Evolutionary conservation across 2,329 filamentous ascomycete genomes (phyloP).

Genomic region (Thielaviopsis ethacetica): DNA sequence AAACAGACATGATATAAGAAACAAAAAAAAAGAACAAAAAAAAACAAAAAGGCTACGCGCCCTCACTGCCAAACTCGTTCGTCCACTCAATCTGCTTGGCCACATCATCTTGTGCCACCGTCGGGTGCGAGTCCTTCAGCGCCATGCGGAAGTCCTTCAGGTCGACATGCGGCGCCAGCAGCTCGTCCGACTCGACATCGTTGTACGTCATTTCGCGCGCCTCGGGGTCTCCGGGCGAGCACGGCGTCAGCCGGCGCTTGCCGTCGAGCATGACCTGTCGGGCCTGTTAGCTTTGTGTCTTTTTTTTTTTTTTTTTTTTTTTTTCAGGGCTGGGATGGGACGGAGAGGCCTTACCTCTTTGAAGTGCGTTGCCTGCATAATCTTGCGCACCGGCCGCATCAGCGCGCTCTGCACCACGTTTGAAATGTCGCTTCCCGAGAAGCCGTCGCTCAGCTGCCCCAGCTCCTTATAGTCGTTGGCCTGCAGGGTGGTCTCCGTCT

Average conservation of each 20-base stretch:
- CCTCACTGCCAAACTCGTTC: slow-evolving; percentile 87
- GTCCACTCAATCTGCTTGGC: slow-evolving; percentile 84
- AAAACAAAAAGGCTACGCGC: slow-evolving; percentile 27
- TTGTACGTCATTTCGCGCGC: slow-evolving; percentile 92
- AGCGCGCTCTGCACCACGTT: slow-evolving; percentile 92
- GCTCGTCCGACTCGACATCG: slow-evolving; percentile 64
- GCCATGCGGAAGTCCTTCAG: slow-evolving; percentile 91
- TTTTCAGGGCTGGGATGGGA: not conserved
- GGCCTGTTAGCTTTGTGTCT: slow-evolving; percentile 13
- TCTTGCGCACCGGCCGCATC: slow-evolving; percentile 95
- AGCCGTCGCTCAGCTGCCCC: slow-evolving; percentile 73
- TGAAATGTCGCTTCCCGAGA: slow-evolving; percentile 88
- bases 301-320: too few relatives aligned
- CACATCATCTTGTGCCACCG: slow-evolving; percentile 76
- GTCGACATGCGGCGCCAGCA: slow-evolving; percentile 72
- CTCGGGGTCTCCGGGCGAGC: slow-evolving; percentile 75
- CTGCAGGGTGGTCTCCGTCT: slow-evolving; percentile 73
- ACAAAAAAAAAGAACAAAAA: not conserved
- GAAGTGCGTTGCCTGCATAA: slow-evolving; percentile 94
- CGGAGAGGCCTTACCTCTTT: slow-evolving; percentile 51
- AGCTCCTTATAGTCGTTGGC: slow-evolving; percentile 64
- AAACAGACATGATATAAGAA: not conserved
- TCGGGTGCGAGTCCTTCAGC: slow-evolving; percentile 74
- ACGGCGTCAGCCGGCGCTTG: slow-evolving; percentile 61
- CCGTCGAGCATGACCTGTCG: slow-evolving; percentile 53